Percentiles rank a stretch among this genome's conserved stretches.
Evolutionary conservation across 805 yeast species (phyloP).

Genomic region (Kodamaea hsintzibuensis): DNA sequence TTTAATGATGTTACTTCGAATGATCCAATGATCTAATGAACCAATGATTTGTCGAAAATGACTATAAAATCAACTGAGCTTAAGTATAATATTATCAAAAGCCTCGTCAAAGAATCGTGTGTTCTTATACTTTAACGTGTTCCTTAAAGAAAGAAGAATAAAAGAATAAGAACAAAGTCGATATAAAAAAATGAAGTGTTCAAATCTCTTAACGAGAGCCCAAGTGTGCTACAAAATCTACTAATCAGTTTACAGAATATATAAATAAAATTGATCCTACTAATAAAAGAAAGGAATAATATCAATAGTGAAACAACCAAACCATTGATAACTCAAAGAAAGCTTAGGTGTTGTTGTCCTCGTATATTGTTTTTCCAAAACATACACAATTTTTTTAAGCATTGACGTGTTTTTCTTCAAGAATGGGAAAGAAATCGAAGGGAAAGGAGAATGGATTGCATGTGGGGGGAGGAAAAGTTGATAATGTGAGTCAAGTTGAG

Average conservation of each 20-base stretch:
- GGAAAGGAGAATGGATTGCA: not conserved
- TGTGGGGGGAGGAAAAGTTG: not conserved
- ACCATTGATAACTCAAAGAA: not conserved
- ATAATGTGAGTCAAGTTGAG: constrained; percentile 1
- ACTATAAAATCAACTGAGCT: not conserved
- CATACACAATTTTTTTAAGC: not conserved
- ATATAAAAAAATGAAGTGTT: not conserved
- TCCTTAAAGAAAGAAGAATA: not conserved
- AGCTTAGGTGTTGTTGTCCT: not conserved
- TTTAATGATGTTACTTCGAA: no score
- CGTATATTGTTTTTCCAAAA: not conserved
- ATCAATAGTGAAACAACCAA: not conserved
- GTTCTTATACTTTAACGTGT: no score
- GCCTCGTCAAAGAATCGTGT: not conserved
- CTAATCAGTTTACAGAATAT: not conserved
- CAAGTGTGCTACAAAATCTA: not conserved
- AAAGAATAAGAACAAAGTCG: not conserved
- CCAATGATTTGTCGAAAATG: not conserved
- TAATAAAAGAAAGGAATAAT: not conserved
- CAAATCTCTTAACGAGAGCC: not conserved
- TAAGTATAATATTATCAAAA: no score
- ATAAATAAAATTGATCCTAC: not conserved
- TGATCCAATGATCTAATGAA: not conserved
- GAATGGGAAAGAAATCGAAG: constrained; percentile 3
- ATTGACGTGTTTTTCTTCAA: not conserved